Conservation (phyloP, 805 yeast species). For the Starmerella stigmatis region DNA sequence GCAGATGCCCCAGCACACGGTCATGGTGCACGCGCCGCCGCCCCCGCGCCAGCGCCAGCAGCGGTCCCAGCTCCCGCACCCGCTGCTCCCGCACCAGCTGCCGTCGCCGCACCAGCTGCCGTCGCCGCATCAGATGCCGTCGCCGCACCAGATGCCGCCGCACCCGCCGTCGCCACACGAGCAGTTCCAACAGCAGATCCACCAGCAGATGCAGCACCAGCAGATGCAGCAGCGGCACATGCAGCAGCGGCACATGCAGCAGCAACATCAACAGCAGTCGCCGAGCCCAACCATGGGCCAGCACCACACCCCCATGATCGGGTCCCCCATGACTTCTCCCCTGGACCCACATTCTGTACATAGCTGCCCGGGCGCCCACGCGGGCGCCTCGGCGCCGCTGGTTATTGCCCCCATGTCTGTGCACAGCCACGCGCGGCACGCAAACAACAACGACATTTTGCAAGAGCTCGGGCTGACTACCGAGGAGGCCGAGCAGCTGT, state of each 20-base stretch:
- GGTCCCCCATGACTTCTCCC: no score
- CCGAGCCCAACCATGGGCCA: neutral
- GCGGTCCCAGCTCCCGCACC: no score
- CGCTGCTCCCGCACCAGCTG: no score
- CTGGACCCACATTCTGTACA: neutral
- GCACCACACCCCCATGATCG: neutral
- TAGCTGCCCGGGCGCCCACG: neutral
- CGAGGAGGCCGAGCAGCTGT: constrained; percentile 24
- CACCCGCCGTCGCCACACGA: no score
- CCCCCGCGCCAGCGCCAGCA: no score
- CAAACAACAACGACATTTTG: constrained; percentile 16
- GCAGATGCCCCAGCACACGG: no score
- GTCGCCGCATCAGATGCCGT: no score
- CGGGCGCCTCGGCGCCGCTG: constrained; percentile 20
- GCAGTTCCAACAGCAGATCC: neutral
- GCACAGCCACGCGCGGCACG: constrained; percentile 14
- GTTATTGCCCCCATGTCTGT: constrained; percentile 31
- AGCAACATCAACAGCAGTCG: neutral
- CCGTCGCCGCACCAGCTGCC: no score
- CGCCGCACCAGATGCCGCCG: no score
- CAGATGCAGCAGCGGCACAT: constrained; percentile 1
- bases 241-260: neutral
- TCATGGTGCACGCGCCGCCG: no score
- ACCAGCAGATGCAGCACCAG: no score
- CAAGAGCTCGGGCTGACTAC: constrained; percentile 23